A percentile compares a stretch with the other conserved stretches of the same genome.
Conservation (phyloP, 2,329 filamentous ascomycete species). For the Xylariaceae sp. region DNA sequence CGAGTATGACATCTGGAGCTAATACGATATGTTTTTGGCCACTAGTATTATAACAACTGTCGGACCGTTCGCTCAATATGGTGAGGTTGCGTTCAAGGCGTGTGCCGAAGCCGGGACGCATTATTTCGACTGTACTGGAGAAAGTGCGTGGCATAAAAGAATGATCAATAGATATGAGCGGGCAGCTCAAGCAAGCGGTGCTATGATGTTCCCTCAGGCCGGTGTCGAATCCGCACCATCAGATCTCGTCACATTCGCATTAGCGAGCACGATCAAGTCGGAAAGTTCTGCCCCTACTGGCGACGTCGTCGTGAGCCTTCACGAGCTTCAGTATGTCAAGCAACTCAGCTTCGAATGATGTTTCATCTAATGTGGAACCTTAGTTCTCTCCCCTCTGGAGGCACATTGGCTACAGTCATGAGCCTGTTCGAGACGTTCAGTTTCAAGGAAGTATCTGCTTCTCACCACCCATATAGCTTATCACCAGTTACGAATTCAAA, state of each 20-base stretch:
- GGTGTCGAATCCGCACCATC: slow-evolving; percentile 60
- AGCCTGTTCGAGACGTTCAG: slow-evolving; percentile 51
- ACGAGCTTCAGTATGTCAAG: slow-evolving; percentile 36
- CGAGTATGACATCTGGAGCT: too few relatives aligned
- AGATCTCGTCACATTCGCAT: slow-evolving; percentile 54
- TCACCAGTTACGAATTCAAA: slow-evolving; percentile 51
- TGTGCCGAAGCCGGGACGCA: slow-evolving; percentile 61
- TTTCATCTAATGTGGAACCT: slow-evolving; percentile 1
- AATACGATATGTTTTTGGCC: too few relatives aligned
- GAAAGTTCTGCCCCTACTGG: slow-evolving; percentile 46
- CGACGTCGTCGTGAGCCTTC: slow-evolving; percentile 50
- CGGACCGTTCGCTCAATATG: slow-evolving; percentile 54
- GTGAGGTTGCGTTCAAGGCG: slow-evolving; percentile 56
- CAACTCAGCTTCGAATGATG: background rate
- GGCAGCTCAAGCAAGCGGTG: slow-evolving; percentile 49
- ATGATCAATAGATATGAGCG: slow-evolving; percentile 60
- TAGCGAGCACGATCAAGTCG: slow-evolving; percentile 49
- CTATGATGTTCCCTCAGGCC: slow-evolving; percentile 58
- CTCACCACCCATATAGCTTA: slow-evolving; percentile 49
- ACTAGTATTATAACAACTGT: slow-evolving; percentile 50
- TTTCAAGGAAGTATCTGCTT: slow-evolving; percentile 42
- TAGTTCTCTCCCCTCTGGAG: slow-evolving; percentile 55
- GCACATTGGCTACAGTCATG: slow-evolving; percentile 65
- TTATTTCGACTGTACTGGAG: slow-evolving; percentile 61
- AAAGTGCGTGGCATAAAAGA: slow-evolving; percentile 51